Evolutionary conservation across 768 basidiomycete genomes (phyloP), one percentile per base, ranked within the genome.

Genomic region (Tubosaeta brunneosetosa): DNA sequence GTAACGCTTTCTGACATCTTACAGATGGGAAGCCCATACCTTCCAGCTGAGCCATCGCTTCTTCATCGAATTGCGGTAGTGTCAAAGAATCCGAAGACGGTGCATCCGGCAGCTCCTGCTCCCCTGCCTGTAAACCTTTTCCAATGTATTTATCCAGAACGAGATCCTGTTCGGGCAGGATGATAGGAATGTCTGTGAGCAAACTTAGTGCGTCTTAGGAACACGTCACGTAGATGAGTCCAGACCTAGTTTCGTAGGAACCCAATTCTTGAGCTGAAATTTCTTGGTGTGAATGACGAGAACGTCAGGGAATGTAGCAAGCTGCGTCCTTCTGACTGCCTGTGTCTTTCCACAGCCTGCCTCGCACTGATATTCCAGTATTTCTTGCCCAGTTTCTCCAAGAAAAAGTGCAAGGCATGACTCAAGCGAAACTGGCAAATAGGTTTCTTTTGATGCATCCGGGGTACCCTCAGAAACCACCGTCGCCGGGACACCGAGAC

Each of bases 241-340:
- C 82, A 16, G 56, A 92, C 93, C 91, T 27, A 98, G 77, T 71
- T 99, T 99, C 3, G 86, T 79, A 0, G 97, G 97, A 1, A 99
- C 91, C 97, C 97, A 98, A 59, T 93, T 92, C 38, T 93, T 86
- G 4, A 95, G 79, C 68, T 94, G 90, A 74, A 97, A 97, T 61
- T 95, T 95, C 65, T 89, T 91, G 40, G 92, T 86, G 57, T 97
- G 94, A 1, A 99, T 69, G 8, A 95, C 84, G 0, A 98, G 77
- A 1, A 92, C 82, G 11, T 93, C 80, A 0, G 97, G 97, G 76
- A 95, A 91, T 1, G 89, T 87, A 0, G 88, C 80, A 60, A 98
- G 89, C 29, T 79, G 81, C 14, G 80, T 78, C 54, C 83, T 84
- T 66, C 91, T 93, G 59, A 55, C 61, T 0, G 91, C 94, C 6